Percentiles rank a stretch among this genome's conserved stretches.
phyloP scores from a whole-genome alignment of 148 eudicot genomes.

The Heliosperma pusillum region DNA sequence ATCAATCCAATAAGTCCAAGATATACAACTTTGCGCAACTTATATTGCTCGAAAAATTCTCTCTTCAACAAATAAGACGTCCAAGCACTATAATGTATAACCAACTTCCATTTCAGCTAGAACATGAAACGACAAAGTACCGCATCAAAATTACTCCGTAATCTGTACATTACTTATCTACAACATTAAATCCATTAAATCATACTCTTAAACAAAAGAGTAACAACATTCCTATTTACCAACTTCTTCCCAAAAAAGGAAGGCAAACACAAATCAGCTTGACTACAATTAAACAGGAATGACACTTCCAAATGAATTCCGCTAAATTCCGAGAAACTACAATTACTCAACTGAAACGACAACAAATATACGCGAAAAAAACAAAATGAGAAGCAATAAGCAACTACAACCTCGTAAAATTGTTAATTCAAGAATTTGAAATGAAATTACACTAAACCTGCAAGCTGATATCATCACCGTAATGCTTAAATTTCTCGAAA shows the following conservation, averaged over 20 bases:
- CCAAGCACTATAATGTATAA: background rate
- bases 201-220: background rate
- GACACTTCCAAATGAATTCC: background rate
- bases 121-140: background rate
- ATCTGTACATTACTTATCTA: background rate
- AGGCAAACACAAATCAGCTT: background rate
- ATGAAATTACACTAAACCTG: conserved; percentile 50
- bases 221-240: background rate
- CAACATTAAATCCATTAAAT: background rate
- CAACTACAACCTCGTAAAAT: background rate
- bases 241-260: background rate
- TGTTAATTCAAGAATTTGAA: background rate
- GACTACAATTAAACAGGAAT: background rate
- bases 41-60: background rate
- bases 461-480: conserved; percentile 51
- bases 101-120: background rate
- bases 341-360: background rate
- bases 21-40: background rate
- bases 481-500: conserved; percentile 57
- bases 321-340: background rate
- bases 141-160: background rate
- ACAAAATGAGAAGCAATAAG: conserved; percentile 3
- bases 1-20: background rate
- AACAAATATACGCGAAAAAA: background rate
- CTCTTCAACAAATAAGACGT: background rate